A percentile compares a stretch with the other conserved stretches of the same genome.
Evolutionary conservation across 2,329 filamentous ascomycete species (phyloP).

Genomic region (Chaetomium sp.): DNA sequence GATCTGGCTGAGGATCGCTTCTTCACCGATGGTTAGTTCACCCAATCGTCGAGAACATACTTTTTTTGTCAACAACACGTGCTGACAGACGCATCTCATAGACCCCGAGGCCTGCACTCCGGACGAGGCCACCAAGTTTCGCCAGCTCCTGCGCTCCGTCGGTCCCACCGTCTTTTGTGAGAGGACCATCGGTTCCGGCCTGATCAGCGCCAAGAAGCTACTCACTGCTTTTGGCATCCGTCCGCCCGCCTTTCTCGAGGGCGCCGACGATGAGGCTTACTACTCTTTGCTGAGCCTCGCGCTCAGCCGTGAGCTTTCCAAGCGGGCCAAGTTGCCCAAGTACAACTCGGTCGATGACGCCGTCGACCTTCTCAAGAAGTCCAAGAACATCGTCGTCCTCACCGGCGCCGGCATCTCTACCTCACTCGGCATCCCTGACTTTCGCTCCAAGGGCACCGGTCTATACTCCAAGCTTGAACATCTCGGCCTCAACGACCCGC

Average conservation of each 20-base stretch:
- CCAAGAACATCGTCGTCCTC: constrained; percentile 86
- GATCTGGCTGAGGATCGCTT: constrained; percentile 57
- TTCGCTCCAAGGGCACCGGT: constrained; percentile 88
- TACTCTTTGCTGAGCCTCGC: constrained; percentile 74
- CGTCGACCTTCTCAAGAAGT: constrained; percentile 70
- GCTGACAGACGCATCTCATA: constrained; percentile 24
- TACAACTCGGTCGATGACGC: constrained; percentile 91
- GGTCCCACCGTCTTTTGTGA: constrained; percentile 79
- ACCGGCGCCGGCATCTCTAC: constrained; percentile 97
- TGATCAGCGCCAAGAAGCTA: constrained; percentile 77
- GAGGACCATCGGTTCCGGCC: constrained; percentile 67
- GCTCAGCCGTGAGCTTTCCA: constrained; percentile 77
- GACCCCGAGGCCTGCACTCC: constrained; percentile 61
- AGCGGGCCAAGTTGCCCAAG: constrained; percentile 74
- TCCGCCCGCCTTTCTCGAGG: constrained; percentile 73
- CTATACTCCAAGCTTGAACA: constrained; percentile 84
- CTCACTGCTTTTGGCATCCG: constrained; percentile 83
- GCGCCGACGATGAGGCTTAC: constrained; percentile 71
- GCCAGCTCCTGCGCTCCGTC: constrained; percentile 70
- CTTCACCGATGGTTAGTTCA: constrained; percentile 47
- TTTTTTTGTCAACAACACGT: constrained; percentile 27
- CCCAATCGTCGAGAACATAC: constrained; percentile 15
- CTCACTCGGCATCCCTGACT: constrained; percentile 94
- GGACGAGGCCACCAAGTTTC: constrained; percentile 68
- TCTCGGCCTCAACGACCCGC: constrained; percentile 78